A percentile compares a stretch with the other conserved stretches of the same genome.
Evolutionary conservation across 225 moss, liverwort and hornwort species (phyloP).

Genomic region (Polytrichum formosum): DNA sequence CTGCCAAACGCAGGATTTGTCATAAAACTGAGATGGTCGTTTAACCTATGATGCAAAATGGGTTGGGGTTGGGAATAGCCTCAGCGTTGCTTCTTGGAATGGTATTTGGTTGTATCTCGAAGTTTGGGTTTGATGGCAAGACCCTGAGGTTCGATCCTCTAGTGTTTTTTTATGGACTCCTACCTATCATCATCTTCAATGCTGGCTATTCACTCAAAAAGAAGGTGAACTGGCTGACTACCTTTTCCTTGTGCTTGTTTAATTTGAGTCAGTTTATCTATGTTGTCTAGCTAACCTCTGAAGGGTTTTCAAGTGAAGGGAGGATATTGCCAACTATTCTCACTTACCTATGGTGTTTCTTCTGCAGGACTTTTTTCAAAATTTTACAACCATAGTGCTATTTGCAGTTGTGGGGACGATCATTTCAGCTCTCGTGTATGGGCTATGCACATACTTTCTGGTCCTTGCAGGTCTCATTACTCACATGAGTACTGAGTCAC

Average conservation of each 20-base stretch:
- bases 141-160: slow-evolving; percentile 51
- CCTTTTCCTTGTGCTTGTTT: background rate
- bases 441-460: slow-evolving; percentile 51
- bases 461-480: slow-evolving; percentile 40
- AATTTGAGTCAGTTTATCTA: too few relatives aligned
- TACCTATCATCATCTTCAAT: slow-evolving; percentile 67
- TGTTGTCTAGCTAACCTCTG: too few relatives aligned
- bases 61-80: slow-evolving; percentile 26
- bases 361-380: slow-evolving; percentile 51
- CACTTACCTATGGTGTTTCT: background rate
- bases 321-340: background rate
- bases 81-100: slow-evolving; percentile 56
- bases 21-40: too few relatives aligned
- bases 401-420: slow-evolving; percentile 60
- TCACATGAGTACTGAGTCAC: slow-evolving; percentile 45
- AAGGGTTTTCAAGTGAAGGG: background rate
- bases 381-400: slow-evolving; percentile 56
- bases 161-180: slow-evolving; percentile 50
- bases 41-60: background rate
- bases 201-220: slow-evolving; percentile 62
- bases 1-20: too few relatives aligned
- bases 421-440: slow-evolving; percentile 52
- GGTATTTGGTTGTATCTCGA: slow-evolving; percentile 44
- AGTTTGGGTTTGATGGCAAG: slow-evolving; percentile 38
- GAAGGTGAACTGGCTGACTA: slow-evolving; percentile 22